Conservation (phyloP, 768 basidiomycete species). For the Neoboletus subvelutipes region DNA sequence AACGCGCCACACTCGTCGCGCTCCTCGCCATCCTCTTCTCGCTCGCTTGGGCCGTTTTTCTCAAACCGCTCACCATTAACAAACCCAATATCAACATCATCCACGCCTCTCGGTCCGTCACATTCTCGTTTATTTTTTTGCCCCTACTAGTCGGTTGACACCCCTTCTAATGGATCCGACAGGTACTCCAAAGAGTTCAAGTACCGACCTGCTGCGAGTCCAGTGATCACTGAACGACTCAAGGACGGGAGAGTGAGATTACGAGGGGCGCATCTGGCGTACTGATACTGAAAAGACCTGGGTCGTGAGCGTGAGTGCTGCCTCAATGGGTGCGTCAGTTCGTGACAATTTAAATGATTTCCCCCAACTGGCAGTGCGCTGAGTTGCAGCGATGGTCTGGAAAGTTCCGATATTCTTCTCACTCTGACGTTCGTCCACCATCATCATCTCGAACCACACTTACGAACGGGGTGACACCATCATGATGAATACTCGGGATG, state of each 20-base stretch:
- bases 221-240: slow-evolving; percentile 73
- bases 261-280: slow-evolving; percentile 59
- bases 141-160: too few species aligned
- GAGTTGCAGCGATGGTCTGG: too few species aligned
- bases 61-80: slow-evolving; percentile 26
- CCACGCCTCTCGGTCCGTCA: slow-evolving; percentile 60
- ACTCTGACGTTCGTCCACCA: too few species aligned
- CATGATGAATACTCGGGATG: too few species aligned
- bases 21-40: slow-evolving; percentile 44
- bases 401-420: too few species aligned
- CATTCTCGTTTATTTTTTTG: too few species aligned
- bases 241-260: slow-evolving; percentile 68
- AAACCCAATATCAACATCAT: slow-evolving; percentile 46
- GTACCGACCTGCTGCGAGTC: slow-evolving; percentile 82
- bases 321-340: neutral
- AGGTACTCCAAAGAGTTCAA: slow-evolving; percentile 85
- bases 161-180: too few species aligned
- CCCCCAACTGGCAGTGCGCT: neutral
- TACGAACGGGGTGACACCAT: too few species aligned
- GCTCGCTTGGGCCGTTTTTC: slow-evolving; percentile 40
- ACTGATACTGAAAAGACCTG: too few species aligned
- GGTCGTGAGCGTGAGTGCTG: neutral
- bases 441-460: too few species aligned
- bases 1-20: slow-evolving; percentile 44
- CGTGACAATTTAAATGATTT: neutral